Evolutionary conservation across 1,284 basidiomycete genomes (phyloP), one percentile per base, ranked within the genome.

Genomic region (Coniophora puteana): DNA sequence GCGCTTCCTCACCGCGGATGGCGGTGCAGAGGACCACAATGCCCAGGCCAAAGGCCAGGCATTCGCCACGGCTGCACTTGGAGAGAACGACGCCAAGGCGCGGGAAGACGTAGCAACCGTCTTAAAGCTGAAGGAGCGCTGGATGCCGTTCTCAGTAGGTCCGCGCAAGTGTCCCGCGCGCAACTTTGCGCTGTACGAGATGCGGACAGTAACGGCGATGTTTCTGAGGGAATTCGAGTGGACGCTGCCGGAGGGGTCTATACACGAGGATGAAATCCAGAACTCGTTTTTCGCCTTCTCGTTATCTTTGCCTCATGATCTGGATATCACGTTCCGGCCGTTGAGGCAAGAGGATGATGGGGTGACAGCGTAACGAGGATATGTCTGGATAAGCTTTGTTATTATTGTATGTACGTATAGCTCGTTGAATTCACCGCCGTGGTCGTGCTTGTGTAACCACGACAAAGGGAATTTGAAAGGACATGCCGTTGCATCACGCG

Each of bases 141-240:
- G 32, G 40, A 20, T 36, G 26, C 34, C 41, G 16, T 41, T 48
- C 18, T 27, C 33, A n/a, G 29, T 27, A 1, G 43, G 46, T 16
- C 43, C 41, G 11, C 43, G 46, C 11, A 43, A 44, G 16, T 48
- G 46, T 26, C 46, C 46, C 4, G 43, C 43, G n/a, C 36, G 32
- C 25, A 43, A 45, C 35, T 50, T 50, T 29, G 33, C 46, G 17
- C n/a, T 45, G 36, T 48, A 47, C 36, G 49, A 48, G 38, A 26
- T 46, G 17, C 46, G 46, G 11, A 42, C 40, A 7, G 31, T 50
- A 6, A 18, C 36, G 7, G 47, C 47, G 26, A 42, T 50, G 24
- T 36, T 48, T 2, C 36, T 48, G 25, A 44, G 41, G 20, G 38
- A 48, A 16, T 50, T 32, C 27, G 38, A 43, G 23, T 50, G 49